phyloP scores from a whole-genome alignment of 352 stramenopile species.

The Globisporangium spinosum region DNA sequence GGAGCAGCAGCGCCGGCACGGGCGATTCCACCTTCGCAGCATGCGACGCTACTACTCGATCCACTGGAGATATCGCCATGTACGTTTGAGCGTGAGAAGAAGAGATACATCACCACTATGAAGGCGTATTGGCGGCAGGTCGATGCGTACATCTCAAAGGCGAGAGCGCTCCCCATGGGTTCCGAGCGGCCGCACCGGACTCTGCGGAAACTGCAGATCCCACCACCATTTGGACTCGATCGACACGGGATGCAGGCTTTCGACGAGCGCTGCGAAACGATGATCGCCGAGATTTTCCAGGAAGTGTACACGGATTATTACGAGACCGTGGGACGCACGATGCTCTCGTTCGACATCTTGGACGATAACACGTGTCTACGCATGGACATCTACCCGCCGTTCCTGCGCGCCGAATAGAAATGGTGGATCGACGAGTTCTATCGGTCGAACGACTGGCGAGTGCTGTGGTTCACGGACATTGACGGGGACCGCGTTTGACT shows the following conservation, averaged over 20 bases:
- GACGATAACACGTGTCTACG: conserved; percentile 61
- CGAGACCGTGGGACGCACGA: conserved; percentile 65
- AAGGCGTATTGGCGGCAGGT: conserved; percentile 83
- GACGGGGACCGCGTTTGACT: conserved; percentile 40
- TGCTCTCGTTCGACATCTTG: conserved; percentile 88
- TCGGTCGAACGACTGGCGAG: conserved; percentile 65
- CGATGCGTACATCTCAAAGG: conserved; percentile 48
- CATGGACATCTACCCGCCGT: conserved; percentile 83
- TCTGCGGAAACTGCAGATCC: conserved; percentile 67
- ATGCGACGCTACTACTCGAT: conserved; percentile 31
- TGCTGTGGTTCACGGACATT: conserved; percentile 80
- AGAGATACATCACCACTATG: conserved; percentile 73
- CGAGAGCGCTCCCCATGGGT: conserved; percentile 59
- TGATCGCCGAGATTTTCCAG: conserved; percentile 75
- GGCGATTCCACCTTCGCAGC: conserved; percentile 18
- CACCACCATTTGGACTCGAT: conserved; percentile 45
- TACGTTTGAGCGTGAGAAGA: conserved; percentile 79
- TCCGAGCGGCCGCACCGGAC: conserved; percentile 58
- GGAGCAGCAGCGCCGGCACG: not conserved
- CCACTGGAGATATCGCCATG: conserved; percentile 51
- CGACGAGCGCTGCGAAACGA: conserved; percentile 57
- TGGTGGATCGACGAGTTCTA: conserved; percentile 86
- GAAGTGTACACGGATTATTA: conserved; percentile 80
- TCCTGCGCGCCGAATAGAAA: conserved; percentile 74
- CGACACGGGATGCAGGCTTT: conserved; percentile 38